Percentiles rank a stretch among this genome's conserved stretches.
Evolutionary conservation across 495 filamentous ascomycete genomes (phyloP).

Genomic region (Lichina pygmaea): DNA sequence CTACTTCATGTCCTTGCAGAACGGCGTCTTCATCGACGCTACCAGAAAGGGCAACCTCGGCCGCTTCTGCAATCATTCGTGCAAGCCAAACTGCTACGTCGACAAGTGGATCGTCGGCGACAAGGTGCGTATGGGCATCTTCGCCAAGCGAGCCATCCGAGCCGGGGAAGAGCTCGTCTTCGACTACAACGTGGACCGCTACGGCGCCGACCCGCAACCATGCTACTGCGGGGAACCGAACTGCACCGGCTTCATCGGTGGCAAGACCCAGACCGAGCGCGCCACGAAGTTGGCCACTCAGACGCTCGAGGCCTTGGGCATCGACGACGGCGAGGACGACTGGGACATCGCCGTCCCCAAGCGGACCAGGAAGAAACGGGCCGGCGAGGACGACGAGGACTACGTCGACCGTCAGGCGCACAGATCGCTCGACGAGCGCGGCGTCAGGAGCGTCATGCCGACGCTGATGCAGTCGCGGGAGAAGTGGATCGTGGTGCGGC

Average conservation of each 20-base stretch:
- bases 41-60: constrained; percentile 92
- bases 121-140: constrained; percentile 97
- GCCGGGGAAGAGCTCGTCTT: constrained; percentile 95
- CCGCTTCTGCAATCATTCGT: constrained; percentile 96
- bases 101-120: constrained; percentile 99
- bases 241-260: constrained; percentile 88
- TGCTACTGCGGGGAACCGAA: constrained; percentile 93
- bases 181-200: constrained; percentile 98
- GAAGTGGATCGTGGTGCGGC: constrained; percentile 96
- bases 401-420: constrained; percentile 79
- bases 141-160: constrained; percentile 64
- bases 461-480: constrained; percentile 97
- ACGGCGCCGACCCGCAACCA: constrained; percentile 84
- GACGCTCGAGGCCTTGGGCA: constrained; percentile 84
- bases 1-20: constrained; percentile 98
- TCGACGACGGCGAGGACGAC: constrained; percentile 58
- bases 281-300: constrained; percentile 76
- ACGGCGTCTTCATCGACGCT: constrained; percentile 90
- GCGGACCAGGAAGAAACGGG: constrained; percentile 81
- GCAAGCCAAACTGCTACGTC: constrained; percentile 95
- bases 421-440: constrained; percentile 59
- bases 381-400: constrained; percentile 83
- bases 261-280: constrained; percentile 88
- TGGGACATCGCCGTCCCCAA: constrained; percentile 79
- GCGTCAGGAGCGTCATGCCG: constrained; percentile 93